phyloP scores from a whole-genome alignment of 140 eudicot species.

The Ambrosia hybrid region DNA sequence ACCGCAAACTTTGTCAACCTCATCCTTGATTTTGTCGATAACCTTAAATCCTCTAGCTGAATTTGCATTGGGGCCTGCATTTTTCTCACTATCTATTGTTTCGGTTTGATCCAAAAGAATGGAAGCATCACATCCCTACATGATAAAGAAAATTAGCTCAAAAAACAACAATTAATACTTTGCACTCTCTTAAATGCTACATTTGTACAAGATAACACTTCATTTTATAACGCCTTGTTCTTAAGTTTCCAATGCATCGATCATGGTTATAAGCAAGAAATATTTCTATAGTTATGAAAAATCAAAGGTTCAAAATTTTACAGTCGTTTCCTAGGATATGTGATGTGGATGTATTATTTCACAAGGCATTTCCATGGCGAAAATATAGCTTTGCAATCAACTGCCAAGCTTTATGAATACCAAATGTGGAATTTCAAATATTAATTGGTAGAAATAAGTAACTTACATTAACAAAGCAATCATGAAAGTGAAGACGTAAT shows the following conservation, averaged over 20 bases:
- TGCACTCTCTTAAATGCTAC: no score
- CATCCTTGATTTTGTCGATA: constrained; percentile 35
- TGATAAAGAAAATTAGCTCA: not conserved
- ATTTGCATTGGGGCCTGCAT: constrained; percentile 24
- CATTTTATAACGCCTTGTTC: constrained; percentile 1
- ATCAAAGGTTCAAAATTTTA: no score
- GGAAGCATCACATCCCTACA: constrained; percentile 46
- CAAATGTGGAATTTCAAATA: not conserved
- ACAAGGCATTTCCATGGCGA: not conserved
- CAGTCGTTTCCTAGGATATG: no score
- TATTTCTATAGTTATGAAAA: no score
- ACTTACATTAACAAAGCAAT: no score
- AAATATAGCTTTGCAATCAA: no score
- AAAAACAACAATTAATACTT: constrained; percentile 8
- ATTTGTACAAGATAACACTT: no score
- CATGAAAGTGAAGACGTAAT: no score
- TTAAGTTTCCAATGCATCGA: not conserved
- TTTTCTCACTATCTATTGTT: constrained; percentile 29
- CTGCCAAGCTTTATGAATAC: constrained; percentile 11
- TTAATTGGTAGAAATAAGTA: not conserved
- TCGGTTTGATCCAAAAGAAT: constrained; percentile 30
- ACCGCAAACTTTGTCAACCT: constrained; percentile 30
- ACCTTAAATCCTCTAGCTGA: constrained; percentile 42
- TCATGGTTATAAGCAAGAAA: no score
- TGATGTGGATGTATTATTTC: not conserved